These are phyloP conservation scores for Melampsora medusae DNA, from an alignment of 1,284 basidiomycete genomes.

Conservation along the genomic window DNA sequence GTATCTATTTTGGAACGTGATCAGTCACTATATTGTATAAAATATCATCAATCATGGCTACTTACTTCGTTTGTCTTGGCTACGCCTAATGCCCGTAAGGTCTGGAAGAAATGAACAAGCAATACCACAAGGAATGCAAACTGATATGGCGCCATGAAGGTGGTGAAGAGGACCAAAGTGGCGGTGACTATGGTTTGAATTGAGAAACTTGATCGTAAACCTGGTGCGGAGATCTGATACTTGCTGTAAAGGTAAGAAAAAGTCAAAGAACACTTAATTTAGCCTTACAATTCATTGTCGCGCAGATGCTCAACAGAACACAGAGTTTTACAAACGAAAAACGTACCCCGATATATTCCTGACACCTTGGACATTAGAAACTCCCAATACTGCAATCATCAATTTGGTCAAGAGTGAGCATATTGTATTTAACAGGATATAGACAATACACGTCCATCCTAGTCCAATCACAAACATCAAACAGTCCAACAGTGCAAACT, in stretches of 20 bases:
- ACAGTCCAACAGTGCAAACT: slow-evolving; percentile 21
- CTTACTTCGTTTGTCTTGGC: neutral
- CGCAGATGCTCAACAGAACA: neutral
- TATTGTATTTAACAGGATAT: neutral
- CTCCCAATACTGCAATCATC: neutral
- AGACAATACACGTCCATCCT: slow-evolving; percentile 12
- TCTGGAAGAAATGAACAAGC: slow-evolving; percentile 65
- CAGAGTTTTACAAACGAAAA: neutral
- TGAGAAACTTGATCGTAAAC: slow-evolving; percentile 48
- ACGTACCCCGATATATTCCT: neutral
- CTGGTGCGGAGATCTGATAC: slow-evolving; percentile 60
- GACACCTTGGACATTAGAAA: neutral
- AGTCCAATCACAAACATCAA: slow-evolving; percentile 13
- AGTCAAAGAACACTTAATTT: neutral
- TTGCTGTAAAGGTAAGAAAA: neutral
- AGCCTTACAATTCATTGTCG: neutral
- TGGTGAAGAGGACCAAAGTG: slow-evolving; percentile 66
- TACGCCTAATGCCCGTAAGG: slow-evolving; percentile 49
- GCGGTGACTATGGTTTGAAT: slow-evolving; percentile 60
- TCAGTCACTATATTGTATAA: neutral
- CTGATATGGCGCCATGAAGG: slow-evolving; percentile 79
- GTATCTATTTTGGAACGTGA: slow-evolving; percentile 22
- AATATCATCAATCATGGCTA: neutral
- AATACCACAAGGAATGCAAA: slow-evolving; percentile 80
- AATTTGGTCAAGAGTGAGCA: neutral